Evolutionary conservation across 768 basidiomycete species (phyloP), one percentile per base, ranked within the genome.

Genomic region (Psilocybe tampanensis): DNA sequence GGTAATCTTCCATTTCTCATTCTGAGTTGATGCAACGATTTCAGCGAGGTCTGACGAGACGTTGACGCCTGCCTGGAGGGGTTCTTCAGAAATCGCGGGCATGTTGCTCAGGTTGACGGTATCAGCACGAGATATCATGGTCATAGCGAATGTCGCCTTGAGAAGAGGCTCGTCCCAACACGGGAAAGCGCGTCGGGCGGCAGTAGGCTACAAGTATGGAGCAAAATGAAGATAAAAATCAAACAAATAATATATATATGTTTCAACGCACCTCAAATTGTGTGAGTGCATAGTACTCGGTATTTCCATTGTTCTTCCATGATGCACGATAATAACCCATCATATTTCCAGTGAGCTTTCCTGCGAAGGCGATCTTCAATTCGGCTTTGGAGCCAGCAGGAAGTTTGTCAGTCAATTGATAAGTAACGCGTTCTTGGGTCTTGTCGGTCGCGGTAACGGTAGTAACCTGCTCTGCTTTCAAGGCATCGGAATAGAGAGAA

Each of bases 161-260:
- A 95, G 78, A 34, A 85, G 79, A 15, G 95, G 96, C 68, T 97
- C 95, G 68, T 97, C 95, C 92, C 92, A 96, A 75, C 89, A 92
- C 23, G 92, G 92, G 70, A 93, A 91, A 6, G 89, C 85, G 41
- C 84, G 81, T 48, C 95, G 79, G 8, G 95, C 95, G 57, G 87
- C 87, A 39, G 92, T 96, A 36, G 95, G 87, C 88, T 96, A 61
- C 15, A 32, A 29, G 36, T 44, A 44, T 29, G 42, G 41, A 51
- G n/a, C 2, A 23, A 39, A 15, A 23, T 15, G n/a, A 24, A 36
- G 8, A 17, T 15, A 24, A 44, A 44, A 45, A 17, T 19, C 18
- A 51, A 18, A n/a, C 11, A 48, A 39, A 24, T n/a, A 36, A 45
- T 22, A 5, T n/a, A n/a, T n/a, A n/a, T n/a, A 50, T 44, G 44